phyloP scores from a whole-genome alignment of 2,329 filamentous ascomycete genomes.

The Arthrobotrys sphaeroides region DNA sequence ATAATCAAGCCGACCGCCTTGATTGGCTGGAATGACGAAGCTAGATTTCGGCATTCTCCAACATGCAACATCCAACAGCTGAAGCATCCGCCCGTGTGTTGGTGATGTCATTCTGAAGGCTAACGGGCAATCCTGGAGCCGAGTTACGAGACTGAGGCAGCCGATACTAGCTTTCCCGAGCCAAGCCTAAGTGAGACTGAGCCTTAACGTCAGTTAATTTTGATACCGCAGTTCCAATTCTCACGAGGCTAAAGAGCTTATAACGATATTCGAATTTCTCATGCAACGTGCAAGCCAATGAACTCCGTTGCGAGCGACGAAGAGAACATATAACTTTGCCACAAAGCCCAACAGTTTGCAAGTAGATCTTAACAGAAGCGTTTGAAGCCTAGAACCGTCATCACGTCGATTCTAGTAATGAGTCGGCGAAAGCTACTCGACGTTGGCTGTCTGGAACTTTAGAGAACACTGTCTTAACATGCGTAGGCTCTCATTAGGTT shows the following conservation, averaged over 20 bases:
- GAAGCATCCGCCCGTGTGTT: neutral
- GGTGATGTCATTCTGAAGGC: neutral
- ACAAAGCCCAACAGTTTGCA: too few species aligned
- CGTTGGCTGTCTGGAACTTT: neutral
- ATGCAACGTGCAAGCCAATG: too few species aligned
- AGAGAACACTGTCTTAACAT: neutral
- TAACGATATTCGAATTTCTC: too few species aligned
- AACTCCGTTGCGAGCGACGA: too few species aligned
- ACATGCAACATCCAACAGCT: neutral
- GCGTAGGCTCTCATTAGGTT: constrained; percentile 5
- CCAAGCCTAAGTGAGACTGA: too few species aligned
- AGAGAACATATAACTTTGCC: too few species aligned
- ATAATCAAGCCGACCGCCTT: constrained; percentile 47
- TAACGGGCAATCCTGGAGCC: neutral
- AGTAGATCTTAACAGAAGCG: neutral
- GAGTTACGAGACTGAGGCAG: neutral
- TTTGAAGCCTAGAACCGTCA: neutral
- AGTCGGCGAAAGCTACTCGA: neutral
- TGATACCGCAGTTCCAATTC: too few species aligned
- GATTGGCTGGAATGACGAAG: neutral
- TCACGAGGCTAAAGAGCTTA: too few species aligned
- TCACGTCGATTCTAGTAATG: neutral
- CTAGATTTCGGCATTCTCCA: too few species aligned
- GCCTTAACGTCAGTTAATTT: too few species aligned
- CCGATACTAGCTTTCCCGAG: too few species aligned